Conservation (phyloP, 2,329 filamentous ascomycete species). For the Arthrobotrys iridis region DNA sequence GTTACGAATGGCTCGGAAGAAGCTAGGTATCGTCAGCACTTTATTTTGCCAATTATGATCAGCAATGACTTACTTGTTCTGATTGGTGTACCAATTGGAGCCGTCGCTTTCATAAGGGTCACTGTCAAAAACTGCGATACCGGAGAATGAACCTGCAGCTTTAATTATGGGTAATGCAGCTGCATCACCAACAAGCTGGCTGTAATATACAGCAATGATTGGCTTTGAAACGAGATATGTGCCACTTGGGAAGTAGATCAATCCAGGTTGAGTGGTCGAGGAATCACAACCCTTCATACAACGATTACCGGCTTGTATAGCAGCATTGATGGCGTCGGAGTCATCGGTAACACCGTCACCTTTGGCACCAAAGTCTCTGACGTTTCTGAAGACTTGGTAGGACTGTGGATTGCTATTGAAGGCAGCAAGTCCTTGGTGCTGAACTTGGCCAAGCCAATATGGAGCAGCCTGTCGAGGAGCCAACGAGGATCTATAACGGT, state of each 20-base stretch:
- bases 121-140: slow-evolving; percentile 85
- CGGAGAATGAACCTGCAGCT: slow-evolving; percentile 74
- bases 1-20: slow-evolving; percentile 84
- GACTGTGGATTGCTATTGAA: slow-evolving; percentile 61
- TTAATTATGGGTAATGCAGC: slow-evolving; percentile 77
- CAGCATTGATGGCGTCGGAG: slow-evolving; percentile 64
- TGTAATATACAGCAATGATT: slow-evolving; percentile 89
- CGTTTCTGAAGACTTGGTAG: slow-evolving; percentile 66
- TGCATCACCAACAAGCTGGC: slow-evolving; percentile 87
- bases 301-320: slow-evolving; percentile 63
- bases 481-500: slow-evolving; percentile 6
- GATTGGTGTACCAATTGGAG: slow-evolving; percentile 80
- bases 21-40: slow-evolving; percentile 66
- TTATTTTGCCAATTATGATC: too few species aligned
- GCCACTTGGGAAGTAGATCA: slow-evolving; percentile 91
- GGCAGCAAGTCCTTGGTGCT: slow-evolving; percentile 64
- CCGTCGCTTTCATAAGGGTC: slow-evolving; percentile 80
- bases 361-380: slow-evolving; percentile 65
- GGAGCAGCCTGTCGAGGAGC: slow-evolving; percentile 21
- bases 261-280: slow-evolving; percentile 78
- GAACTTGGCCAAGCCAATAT: slow-evolving; percentile 60
- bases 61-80: slow-evolving; percentile 63
- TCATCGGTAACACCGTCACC: slow-evolving; percentile 65
- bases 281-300: slow-evolving; percentile 71
- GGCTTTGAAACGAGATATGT: slow-evolving; percentile 84